Base-by-base conservation (phyloP, 2,329 filamentous ascomycete genomes). In the Biscogniauxia sp. region DNA sequence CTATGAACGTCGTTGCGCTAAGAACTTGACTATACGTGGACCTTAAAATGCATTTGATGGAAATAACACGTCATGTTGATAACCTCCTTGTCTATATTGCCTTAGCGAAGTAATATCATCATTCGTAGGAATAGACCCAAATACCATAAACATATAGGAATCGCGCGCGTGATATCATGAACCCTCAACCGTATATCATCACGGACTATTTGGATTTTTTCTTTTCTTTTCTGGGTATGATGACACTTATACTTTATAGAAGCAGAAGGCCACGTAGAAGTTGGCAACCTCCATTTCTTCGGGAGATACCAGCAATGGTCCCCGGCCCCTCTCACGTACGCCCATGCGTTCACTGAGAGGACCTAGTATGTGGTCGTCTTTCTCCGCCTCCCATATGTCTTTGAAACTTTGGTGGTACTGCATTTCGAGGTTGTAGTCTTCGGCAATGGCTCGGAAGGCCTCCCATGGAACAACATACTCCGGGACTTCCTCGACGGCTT, bases 391-490 rank as follows among this genome's bases (percentile, higher is more conserved):
- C 92, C 94, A 98, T 28, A 99, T 90, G 67, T 98, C 93, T 50
- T 86, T 79, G 74, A 99, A 99, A 0, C 89, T 85, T 76, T 94
- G 94, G 71, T 96, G 91, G 72, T 97, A 99, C 76, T 97, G 90
- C 69, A 98, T 78, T 75, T 99, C 95, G 6, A 99, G 85, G 69
- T 97, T 97, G 81, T 94, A 99, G 73, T 98, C 93, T 73, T 97
- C 93, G 19, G 95, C 95, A 69, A 98, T 80, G 25, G 92, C 93
- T 77, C 95, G 91, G 79, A 99, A 98, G 0, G 93, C 93, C 74
- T 97, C 93, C 94, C 95, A 99, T 0, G 95, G 95, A 1, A 99
- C 95, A 1, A 99, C 94, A 73, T 97, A 99, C 78, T 99, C 95
- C 2, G 95, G 94, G 7, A 97, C 92, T 72, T 93, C 91, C 74